phyloP scores from a whole-genome alignment of 2,329 filamentous ascomycete genomes.

The Trichoderma polysporum region DNA sequence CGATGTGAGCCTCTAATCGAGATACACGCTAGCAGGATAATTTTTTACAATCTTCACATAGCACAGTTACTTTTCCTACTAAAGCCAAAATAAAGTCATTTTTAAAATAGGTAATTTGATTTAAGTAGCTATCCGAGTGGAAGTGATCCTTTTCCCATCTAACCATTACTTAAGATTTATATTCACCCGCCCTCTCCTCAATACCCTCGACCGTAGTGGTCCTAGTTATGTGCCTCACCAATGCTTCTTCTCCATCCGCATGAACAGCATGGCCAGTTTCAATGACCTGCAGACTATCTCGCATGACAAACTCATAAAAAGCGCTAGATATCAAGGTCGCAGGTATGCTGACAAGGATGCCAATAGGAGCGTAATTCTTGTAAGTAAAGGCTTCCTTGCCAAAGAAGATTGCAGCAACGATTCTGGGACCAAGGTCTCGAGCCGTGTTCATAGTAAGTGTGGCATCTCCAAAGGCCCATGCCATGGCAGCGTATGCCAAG shows the following conservation, averaged over 20 bases:
- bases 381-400: slow-evolving; percentile 30
- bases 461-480: slow-evolving; percentile 57
- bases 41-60: not conserved
- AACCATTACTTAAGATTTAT: not conserved
- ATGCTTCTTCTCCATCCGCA: slow-evolving; percentile 24
- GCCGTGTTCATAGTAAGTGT: slow-evolving; percentile 58
- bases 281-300: slow-evolving; percentile 53
- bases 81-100: not conserved
- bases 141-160: not conserved
- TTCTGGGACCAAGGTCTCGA: slow-evolving; percentile 57
- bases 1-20: not conserved
- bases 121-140: not conserved
- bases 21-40: not conserved
- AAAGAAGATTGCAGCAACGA: slow-evolving; percentile 58
- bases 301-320: slow-evolving; percentile 55
- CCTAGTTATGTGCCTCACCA: slow-evolving; percentile 24
- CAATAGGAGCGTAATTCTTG: slow-evolving; percentile 49
- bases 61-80: not conserved
- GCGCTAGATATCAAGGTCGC: slow-evolving; percentile 55
- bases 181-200: not conserved
- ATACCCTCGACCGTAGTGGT: slow-evolving; percentile 1
- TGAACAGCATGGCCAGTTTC: slow-evolving; percentile 45
- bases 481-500: slow-evolving; percentile 51
- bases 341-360: slow-evolving; percentile 56
- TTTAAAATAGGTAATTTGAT: not conserved